Evolutionary conservation across 2,329 filamentous ascomycete species (phyloP).

Genomic region (Stylonectria norvegica): DNA sequence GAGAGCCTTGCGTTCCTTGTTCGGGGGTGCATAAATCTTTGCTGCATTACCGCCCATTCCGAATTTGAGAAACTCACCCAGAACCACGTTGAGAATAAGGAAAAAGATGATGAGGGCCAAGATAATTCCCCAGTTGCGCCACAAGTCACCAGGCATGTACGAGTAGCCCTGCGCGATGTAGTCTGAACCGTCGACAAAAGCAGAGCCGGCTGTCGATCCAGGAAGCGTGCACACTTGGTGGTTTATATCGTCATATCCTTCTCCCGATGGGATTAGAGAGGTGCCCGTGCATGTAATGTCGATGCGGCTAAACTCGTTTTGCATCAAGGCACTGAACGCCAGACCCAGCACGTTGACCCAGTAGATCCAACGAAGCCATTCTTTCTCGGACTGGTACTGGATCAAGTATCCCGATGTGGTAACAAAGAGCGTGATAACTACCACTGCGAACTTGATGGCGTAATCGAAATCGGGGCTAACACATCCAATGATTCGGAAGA

Average conservation of each 20-base stretch:
- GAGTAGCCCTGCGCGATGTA: slow-evolving; percentile 69
- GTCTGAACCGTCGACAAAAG: slow-evolving; percentile 58
- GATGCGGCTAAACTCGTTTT: slow-evolving; percentile 75
- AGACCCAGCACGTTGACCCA: slow-evolving; percentile 74
- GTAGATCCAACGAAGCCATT: slow-evolving; percentile 77
- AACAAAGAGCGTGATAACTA: slow-evolving; percentile 78
- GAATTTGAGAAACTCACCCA: slow-evolving; percentile 75
- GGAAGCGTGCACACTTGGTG: slow-evolving; percentile 79
- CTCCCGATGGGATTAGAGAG: slow-evolving; percentile 68
- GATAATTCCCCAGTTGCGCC: slow-evolving; percentile 83
- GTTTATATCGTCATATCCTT: slow-evolving; percentile 65
- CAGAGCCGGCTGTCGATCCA: slow-evolving; percentile 65
- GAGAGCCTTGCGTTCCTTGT: slow-evolving; percentile 62
- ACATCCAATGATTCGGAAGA: slow-evolving; percentile 73
- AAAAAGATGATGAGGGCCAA: slow-evolving; percentile 72
- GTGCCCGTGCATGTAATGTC: slow-evolving; percentile 65
- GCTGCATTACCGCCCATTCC: slow-evolving; percentile 78
- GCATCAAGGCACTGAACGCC: slow-evolving; percentile 75
- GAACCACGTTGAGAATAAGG: slow-evolving; percentile 68
- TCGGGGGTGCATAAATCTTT: slow-evolving; percentile 70
- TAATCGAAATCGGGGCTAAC: slow-evolving; percentile 79
- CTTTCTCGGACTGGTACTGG: slow-evolving; percentile 69
- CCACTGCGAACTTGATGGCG: slow-evolving; percentile 76
- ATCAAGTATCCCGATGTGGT: slow-evolving; percentile 81
- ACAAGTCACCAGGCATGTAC: slow-evolving; percentile 65